These are phyloP conservation scores for Citrus trifoliata DNA, from an alignment of 345 rosid species.

Conservation along the genomic window DNA sequence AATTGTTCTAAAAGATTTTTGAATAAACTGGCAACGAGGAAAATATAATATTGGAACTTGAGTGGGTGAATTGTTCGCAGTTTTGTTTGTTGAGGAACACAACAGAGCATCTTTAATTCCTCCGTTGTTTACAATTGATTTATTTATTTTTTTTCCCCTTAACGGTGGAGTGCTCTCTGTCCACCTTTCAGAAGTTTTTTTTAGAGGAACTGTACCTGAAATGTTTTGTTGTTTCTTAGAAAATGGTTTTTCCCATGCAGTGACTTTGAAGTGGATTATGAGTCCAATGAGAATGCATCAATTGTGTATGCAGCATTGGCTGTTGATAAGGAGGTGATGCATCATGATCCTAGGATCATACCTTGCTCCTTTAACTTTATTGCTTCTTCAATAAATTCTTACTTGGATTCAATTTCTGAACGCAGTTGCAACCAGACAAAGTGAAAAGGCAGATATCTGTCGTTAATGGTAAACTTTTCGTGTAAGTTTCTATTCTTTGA, in stretches of 20 bases:
- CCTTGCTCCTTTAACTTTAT: not conserved
- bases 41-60: not conserved
- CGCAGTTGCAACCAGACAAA: conserved; percentile 96
- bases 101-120: not conserved
- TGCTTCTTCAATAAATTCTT: not conserved
- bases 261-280: conserved; percentile 75
- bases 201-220: not conserved
- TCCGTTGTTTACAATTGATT: not conserved
- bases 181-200: not conserved
- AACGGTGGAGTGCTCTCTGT: not conserved
- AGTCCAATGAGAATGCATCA: conserved; percentile 72
- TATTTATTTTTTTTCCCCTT: not conserved
- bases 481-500: conserved; percentile 41
- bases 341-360: not conserved
- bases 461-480: conserved; percentile 68
- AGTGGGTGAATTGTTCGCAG: not conserved
- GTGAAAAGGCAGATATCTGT: conserved; percentile 69
- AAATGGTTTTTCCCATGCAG: conserved; percentile 33
- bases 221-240: not conserved
- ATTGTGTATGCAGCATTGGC: conserved; percentile 62
- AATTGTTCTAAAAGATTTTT: not conserved
- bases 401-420: not conserved
- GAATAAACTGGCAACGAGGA: not conserved
- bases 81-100: not conserved
- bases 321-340: conserved; percentile 82